Evolutionary conservation across 495 filamentous ascomycete species (phyloP).

Genomic region (Podospora australis): DNA sequence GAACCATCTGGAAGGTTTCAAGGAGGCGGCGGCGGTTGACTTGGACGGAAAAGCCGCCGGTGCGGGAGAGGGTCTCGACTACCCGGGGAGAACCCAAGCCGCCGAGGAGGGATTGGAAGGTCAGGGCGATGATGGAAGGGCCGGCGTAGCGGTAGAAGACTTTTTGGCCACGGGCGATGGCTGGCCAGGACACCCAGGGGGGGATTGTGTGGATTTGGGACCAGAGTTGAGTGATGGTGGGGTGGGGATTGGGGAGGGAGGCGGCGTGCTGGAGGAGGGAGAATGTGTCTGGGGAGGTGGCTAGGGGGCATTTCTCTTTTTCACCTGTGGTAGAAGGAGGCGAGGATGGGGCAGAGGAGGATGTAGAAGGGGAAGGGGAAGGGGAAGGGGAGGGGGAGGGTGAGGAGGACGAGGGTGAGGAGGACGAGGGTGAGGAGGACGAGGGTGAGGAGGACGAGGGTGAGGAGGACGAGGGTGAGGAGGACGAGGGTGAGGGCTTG

Average conservation of each 20-base stretch:
- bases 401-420: neutral
- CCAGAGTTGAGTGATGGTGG: no score
- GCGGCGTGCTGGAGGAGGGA: neutral
- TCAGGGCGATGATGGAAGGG: constrained; percentile 52
- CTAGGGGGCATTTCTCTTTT: neutral
- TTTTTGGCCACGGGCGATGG: constrained; percentile 64
- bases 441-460: neutral
- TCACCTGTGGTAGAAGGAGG: neutral
- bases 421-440: neutral
- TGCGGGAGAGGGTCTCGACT: constrained; percentile 69
- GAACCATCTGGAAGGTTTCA: constrained; percentile 71
- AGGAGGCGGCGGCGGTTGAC: constrained; percentile 63
- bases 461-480: neutral
- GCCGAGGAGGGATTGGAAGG: constrained; percentile 60
- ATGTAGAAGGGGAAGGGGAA: constrained; percentile 1
- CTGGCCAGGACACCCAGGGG: constrained; percentile 75
- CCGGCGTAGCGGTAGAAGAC: constrained; percentile 69
- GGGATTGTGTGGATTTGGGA: constrained; percentile 62
- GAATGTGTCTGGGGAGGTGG: neutral
- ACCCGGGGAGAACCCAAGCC: constrained; percentile 58
- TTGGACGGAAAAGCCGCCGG: constrained; percentile 68
- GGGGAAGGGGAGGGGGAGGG: neutral
- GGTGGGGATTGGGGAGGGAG: constrained; percentile 47
- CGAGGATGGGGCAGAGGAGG: constrained; percentile 11
- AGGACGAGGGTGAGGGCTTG: neutral